Conservation (phyloP, 2,329 filamentous ascomycete genomes). For the Pseudogymnoascus sp. region DNA sequence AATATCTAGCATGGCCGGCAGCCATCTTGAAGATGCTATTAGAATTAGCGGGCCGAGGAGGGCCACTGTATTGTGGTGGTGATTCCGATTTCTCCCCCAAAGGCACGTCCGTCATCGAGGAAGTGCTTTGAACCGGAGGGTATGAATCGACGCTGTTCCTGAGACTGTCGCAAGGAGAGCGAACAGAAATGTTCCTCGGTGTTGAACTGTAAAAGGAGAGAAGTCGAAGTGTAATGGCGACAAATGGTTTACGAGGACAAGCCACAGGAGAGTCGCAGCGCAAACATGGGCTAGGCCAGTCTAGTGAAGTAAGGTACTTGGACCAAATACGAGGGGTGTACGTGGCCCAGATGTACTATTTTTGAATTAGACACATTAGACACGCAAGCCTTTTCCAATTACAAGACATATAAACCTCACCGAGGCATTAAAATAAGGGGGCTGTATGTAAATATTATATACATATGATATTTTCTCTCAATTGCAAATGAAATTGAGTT, state of each 20-base stretch:
- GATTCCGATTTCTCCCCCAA: not conserved
- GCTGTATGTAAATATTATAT: not conserved
- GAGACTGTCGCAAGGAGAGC: not conserved
- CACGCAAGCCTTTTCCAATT: not conserved
- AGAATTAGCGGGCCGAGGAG: not conserved
- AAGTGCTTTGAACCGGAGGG: not conserved
- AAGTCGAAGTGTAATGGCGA: not conserved
- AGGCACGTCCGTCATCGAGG: not conserved
- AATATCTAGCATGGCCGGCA: constrained; percentile 50
- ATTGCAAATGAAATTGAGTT: not conserved
- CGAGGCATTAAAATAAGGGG: not conserved
- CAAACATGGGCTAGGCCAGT: constrained; percentile 2
- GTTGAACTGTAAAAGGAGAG: not conserved
- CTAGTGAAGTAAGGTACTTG: not conserved
- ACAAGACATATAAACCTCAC: not conserved
- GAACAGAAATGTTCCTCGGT: not conserved
- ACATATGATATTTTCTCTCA: not conserved
- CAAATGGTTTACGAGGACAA: constrained; percentile 5
- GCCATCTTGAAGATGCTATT: constrained; percentile 22
- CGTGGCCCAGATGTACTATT: not conserved
- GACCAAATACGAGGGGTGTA: not conserved
- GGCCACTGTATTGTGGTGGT: not conserved
- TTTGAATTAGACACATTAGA: not conserved
- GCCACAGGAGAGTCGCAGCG: not conserved
- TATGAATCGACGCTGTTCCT: not conserved